Conservation (phyloP, 163 green algal species). For the Coccomyxa subellipsoidea region DNA sequence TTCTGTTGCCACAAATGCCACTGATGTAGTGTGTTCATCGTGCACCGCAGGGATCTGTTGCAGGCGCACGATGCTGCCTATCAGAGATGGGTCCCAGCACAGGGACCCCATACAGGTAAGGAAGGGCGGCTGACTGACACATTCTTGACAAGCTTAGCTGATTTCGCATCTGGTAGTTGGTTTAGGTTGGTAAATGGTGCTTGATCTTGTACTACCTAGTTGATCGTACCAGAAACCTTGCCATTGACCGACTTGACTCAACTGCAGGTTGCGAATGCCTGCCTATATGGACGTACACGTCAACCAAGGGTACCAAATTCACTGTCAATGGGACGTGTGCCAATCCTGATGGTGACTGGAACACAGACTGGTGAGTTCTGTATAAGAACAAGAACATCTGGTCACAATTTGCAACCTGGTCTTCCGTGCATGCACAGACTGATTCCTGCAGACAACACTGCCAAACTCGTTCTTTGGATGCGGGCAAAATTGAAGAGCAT, state of each 20-base stretch:
- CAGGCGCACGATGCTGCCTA: constrained; percentile 2
- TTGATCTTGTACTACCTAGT: too few species aligned
- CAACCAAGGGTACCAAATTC: not conserved
- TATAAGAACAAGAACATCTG: not conserved
- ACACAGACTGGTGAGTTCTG: not conserved
- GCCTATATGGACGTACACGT: not conserved
- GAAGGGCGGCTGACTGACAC: too few species aligned
- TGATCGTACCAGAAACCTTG: too few species aligned
- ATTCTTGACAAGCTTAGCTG: too few species aligned
- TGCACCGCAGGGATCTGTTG: not conserved
- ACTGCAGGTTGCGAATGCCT: constrained; percentile 3
- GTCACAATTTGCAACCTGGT: not conserved
- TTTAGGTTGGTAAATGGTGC: too few species aligned
- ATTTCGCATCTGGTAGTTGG: too few species aligned
- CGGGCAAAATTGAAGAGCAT: too few species aligned
- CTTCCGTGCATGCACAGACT: not conserved
- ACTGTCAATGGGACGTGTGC: constrained; percentile 6
- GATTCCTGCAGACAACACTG: too few species aligned
- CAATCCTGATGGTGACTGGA: constrained; percentile 6
- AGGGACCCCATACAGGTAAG: not conserved
- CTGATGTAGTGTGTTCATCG: not conserved
- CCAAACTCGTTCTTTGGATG: too few species aligned
- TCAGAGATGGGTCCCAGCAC: constrained; percentile 1
- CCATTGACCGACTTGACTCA: not conserved
- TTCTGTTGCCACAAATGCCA: too few species aligned